A percentile compares a stretch with the other conserved stretches of the same genome.
Evolutionary conservation across 306 rosid genomes (phyloP).

Genomic region (Prunus mira): DNA sequence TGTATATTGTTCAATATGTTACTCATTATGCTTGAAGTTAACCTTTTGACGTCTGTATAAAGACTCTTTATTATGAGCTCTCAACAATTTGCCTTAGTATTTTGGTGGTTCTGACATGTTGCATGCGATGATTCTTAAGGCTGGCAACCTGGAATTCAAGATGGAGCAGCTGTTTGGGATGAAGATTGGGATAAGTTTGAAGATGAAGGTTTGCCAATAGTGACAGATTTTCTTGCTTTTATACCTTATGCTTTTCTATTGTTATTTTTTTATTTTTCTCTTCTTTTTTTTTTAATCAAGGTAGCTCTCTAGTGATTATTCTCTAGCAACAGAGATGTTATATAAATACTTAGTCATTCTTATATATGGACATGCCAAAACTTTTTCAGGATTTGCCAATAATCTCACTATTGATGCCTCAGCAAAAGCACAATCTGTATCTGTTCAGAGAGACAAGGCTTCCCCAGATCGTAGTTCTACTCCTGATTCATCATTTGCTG

Average conservation of each 20-base stretch:
- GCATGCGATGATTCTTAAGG: slow-evolving; percentile 47
- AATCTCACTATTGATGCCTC: slow-evolving; percentile 53
- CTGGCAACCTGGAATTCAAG: slow-evolving; percentile 90
- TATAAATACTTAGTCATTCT: slow-evolving; percentile 1
- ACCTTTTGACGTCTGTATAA: neutral
- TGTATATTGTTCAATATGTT: neutral
- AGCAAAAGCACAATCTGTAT: slow-evolving; percentile 41
- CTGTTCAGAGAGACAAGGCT: slow-evolving; percentile 43
- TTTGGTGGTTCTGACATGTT: slow-evolving; percentile 21
- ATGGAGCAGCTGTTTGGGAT: slow-evolving; percentile 85
- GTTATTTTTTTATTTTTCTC: neutral
- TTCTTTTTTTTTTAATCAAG: neutral
- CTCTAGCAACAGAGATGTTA: neutral
- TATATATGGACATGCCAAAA: neutral
- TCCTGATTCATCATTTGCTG: slow-evolving; percentile 42
- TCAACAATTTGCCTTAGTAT: neutral
- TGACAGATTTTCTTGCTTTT: neutral
- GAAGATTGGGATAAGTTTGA: slow-evolving; percentile 99
- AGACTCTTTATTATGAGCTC: neutral
- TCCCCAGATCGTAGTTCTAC: slow-evolving; percentile 48
- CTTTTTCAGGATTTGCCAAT: slow-evolving; percentile 73
- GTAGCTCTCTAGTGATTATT: neutral
- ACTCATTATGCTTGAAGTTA: neutral
- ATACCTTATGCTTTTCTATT: neutral
- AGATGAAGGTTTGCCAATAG: slow-evolving; percentile 70